Evolutionary conservation across 352 stramenopile genomes (phyloP), one percentile per base, ranked within the genome.

Genomic region (Pythium utonaiense): DNA sequence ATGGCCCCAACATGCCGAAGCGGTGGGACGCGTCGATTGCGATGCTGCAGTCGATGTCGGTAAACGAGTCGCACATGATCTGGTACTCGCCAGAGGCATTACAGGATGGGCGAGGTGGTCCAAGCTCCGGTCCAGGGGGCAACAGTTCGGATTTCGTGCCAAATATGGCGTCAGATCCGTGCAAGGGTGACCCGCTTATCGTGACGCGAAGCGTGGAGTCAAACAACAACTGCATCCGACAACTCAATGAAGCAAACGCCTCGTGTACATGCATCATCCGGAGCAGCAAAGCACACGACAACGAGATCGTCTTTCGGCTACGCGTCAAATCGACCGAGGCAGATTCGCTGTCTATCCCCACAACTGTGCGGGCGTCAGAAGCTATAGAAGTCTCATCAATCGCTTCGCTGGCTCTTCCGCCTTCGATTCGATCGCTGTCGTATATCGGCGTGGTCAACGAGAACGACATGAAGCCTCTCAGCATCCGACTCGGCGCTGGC

Each of bases 241-340:
- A 76, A 24, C 80, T 80, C 58, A 83, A 70, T 48, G 62, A 68
- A 34, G 72, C 50, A 14, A 63, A 70, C n/a, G 74, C 81, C 22
- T 83, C 71, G 44, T 88, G 78, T 61, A 88, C 78, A 31, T 88
- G 78, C 48, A 64, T 88, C 49, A 25, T 41, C n/a, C 21, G 22
- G n/a, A 21, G 38, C 53, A 45, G 19, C 19, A 34, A 57, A 53
- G 71, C 16, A 69, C 73, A 17, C 83, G 78, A 61, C 55, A 59
- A 33, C 67, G 71, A 52, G 17, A 16, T 59, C 5, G 28, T 22
- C 22, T 51, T 59, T 21, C 38, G 12, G 9, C 21, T 59, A 3
- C 36, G 38, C 6, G 10, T 6, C 6, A 16, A 59, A 22, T 36
- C 16, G 25, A 27, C 17, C 1, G 16, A 25, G 5, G 22, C 7